Conservation (phyloP, 192 early-diverging fungal species). For the Dispira simplex region DNA sequence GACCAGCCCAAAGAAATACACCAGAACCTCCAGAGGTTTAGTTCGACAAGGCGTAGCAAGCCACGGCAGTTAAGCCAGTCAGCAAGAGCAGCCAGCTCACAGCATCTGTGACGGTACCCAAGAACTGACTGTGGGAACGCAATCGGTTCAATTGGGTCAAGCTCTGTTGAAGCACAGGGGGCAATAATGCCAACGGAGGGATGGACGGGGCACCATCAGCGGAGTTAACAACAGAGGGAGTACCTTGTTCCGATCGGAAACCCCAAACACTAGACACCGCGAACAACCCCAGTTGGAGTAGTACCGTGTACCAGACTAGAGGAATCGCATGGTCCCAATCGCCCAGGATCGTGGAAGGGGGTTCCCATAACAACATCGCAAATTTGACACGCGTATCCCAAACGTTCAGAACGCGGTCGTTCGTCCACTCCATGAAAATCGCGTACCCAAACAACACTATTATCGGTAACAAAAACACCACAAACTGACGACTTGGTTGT, state of each 20-base stretch:
- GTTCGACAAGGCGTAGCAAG: too few relatives aligned
- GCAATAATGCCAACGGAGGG: neutral
- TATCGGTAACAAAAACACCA: neutral
- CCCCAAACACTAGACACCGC: neutral
- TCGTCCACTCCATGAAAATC: neutral
- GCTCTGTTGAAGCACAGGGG: too few relatives aligned
- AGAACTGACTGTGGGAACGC: neutral
- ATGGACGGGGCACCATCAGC: neutral
- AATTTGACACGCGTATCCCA: constrained; percentile 1
- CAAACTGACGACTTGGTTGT: too few relatives aligned
- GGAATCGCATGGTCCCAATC: constrained; percentile 5
- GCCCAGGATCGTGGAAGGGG: neutral
- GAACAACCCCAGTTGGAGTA: neutral
- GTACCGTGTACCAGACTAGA: neutral
- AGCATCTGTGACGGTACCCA: neutral
- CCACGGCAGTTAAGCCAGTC: neutral
- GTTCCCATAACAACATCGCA: neutral
- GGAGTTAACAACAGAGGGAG: neutral
- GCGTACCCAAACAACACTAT: neutral
- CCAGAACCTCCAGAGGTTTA: too few relatives aligned
- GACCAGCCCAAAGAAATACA: too few relatives aligned
- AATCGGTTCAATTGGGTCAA: neutral
- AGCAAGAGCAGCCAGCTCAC: neutral
- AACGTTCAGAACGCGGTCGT: neutral
- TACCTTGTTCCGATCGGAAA: neutral